Evolutionary conservation across 2,329 filamentous ascomycete genomes (phyloP), one percentile per base, ranked within the genome.

Genomic region (Pezicula neosporulosa): DNA sequence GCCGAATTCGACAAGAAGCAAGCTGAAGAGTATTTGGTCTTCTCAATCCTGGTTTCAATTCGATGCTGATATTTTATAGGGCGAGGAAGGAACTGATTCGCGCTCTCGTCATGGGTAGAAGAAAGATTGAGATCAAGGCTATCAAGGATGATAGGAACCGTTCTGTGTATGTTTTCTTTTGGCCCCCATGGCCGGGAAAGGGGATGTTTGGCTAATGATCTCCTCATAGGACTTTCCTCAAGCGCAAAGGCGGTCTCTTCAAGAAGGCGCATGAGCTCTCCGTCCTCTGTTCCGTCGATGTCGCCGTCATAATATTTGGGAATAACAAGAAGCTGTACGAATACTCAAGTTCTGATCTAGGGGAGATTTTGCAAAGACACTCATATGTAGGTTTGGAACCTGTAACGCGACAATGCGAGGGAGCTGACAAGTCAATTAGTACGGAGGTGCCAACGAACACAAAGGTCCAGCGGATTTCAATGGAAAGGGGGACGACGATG

Each of bases 41-140:
- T 18, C 10, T 10, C 12, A 9, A 39, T 27, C 15, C 13, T 33
- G 33, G 7, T 24, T 19, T 13, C 24, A 15, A 8, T 27, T 12
- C n/a, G n/a, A 21, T 37, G 21, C 56, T 57, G 35, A 56, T 50
- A 51, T 51, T 57, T 48, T 45, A 48, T 48, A 88, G 85, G 52
- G 75, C 91, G 55, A 77, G 85, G 62, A 80, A 81, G 60, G 93
- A 97, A 69, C 81, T 95, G 49, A 84, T 84, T 48, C 87, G 60
- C 63, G 56, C 63, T 60, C 61, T 62, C 66, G 73, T 56, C 49
- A 99, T 99, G 94, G 94, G 94, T 71, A 87, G 94, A 72, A 86
- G 94, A 81, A 99, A 99, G 84, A 99, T 99, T 70, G 94, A 97
- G 78, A 97, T 99, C 80, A 97, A 97, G 76, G 90, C 93, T 63